Evolutionary conservation across 352 stramenopile genomes (phyloP), one percentile per base, ranked within the genome.

Genomic region (Phytophthora nicotianae): DNA sequence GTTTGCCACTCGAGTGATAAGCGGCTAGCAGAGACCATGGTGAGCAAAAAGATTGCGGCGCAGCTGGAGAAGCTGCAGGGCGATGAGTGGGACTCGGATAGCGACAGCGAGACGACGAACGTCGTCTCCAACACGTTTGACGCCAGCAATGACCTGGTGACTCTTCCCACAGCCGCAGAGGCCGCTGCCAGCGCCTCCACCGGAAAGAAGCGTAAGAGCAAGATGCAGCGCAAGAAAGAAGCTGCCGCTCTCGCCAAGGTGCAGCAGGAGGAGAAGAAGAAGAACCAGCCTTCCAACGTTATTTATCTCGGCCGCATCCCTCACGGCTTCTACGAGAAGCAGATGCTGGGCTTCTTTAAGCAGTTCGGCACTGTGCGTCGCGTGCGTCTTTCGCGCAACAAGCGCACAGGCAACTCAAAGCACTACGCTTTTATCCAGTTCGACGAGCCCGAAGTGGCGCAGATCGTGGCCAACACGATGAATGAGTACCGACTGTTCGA

Each of bases 351-450:
- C 17, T 99, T 99, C 81, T 96, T 99, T 50, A 89, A 93, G 57
- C 96, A 99, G 79, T 99, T 99, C 64, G 97, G 97, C 58, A 74
- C 86, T 24, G 90, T 99, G 23, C 79, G 75, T 16, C 83, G 89
- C 50, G 81, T 98, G 50, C 83, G 93, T n/a, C 65, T 99, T 13
- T 98, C 89, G 54, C 93, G 97, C 48, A 98, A 95, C 58, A 97
- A 97, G 72, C 96, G 97, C 74, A 97, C 94, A 42, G 96, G 96
- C 38, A 90, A 91, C 58, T 97, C 95, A 37, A 96, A 97, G 69
- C 95, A 98, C 57, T 99, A 98, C 76, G 96, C 91, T 23, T 99
- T 99, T 83, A 83, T 98, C 41, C 80, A 98, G 84, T 99, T 99
- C 64, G 86, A 89, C 32, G 90, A 98, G 70, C 52, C 81, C 0